phyloP scores from a whole-genome alignment of 2,329 filamentous ascomycete genomes.

The Epichloe hybrida region DNA sequence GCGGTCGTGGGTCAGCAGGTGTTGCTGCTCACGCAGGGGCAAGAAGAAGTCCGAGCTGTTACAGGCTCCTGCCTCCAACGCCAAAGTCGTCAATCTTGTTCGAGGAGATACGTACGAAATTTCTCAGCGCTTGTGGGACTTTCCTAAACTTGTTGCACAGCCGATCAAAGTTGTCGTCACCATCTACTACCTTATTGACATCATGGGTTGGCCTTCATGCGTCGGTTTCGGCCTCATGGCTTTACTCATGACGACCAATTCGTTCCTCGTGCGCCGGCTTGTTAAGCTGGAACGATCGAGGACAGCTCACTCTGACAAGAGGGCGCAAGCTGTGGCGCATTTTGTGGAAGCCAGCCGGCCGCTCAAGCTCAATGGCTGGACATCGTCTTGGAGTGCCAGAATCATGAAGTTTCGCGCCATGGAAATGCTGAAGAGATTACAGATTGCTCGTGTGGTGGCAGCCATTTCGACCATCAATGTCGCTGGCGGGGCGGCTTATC shows the following conservation, averaged over 20 bases:
- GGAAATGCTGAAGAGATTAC: conserved; percentile 24
- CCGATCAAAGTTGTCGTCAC: conserved; percentile 67
- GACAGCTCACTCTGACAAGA: conserved; percentile 60
- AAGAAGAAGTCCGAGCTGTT: conserved; percentile 12
- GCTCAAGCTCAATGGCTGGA: conserved; percentile 28
- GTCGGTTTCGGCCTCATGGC: conserved; percentile 58
- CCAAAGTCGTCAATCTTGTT: conserved; percentile 82
- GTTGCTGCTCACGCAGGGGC: conserved; percentile 10
- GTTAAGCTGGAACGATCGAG: conserved; percentile 57
- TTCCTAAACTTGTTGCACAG: conserved; percentile 59
- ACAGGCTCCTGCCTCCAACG: conserved; percentile 56
- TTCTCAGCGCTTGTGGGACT: conserved; percentile 79
- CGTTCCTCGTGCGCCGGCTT: conserved; percentile 49
- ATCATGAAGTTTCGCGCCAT: conserved; percentile 22
- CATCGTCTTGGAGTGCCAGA: conserved; percentile 21
- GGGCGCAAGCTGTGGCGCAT: conserved; percentile 69
- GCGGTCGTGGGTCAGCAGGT: conserved; percentile 10
- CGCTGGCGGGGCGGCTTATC: conserved; percentile 60
- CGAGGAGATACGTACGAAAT: conserved; percentile 72
- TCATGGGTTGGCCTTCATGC: conserved; percentile 70
- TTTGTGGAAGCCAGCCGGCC: conserved; percentile 80
- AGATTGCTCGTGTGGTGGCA: conserved; percentile 21
- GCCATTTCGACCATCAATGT: conserved; percentile 56
- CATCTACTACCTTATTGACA: conserved; percentile 45
- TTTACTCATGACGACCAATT: conserved; percentile 56